These are phyloP conservation scores for Naganishia vishniacii DNA, from an alignment of 768 basidiomycete genomes.

Conservation along the genomic window DNA sequence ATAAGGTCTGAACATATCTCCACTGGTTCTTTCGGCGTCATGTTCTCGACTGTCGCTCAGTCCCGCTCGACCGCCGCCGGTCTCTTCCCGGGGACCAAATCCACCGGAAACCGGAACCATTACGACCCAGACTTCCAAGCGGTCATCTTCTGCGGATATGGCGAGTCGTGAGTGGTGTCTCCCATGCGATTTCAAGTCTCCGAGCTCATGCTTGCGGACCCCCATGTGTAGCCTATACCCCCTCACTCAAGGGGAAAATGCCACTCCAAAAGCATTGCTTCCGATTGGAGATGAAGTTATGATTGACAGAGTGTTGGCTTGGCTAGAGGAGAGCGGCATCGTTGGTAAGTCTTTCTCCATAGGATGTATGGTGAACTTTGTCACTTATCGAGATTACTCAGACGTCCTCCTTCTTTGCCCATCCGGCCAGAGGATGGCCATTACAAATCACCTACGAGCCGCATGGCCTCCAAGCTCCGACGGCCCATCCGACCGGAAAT, in stretches of 20 bases:
- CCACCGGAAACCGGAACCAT: constrained; percentile 11
- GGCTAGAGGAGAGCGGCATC: constrained; percentile 82
- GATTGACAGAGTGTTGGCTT: constrained; percentile 72
- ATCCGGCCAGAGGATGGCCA: constrained; percentile 57
- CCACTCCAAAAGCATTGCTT: constrained; percentile 70
- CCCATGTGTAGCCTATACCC: constrained; percentile 40
- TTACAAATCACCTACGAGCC: constrained; percentile 63
- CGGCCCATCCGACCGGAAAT: constrained; percentile 1
- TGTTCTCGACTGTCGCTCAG: neutral
- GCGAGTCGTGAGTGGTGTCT: constrained; percentile 64
- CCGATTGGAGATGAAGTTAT: constrained; percentile 83
- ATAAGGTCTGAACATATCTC: too few species aligned
- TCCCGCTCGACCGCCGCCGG: neutral
- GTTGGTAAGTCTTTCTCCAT: constrained; percentile 62
- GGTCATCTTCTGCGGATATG: constrained; percentile 82
- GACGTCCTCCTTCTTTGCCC: constrained; percentile 86
- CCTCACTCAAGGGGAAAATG: constrained; percentile 59
- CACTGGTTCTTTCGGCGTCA: neutral
- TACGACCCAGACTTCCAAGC: constrained; percentile 66
- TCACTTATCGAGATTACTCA: too few species aligned
- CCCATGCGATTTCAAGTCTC: neutral
- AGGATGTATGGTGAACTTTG: too few species aligned
- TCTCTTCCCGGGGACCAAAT: neutral
- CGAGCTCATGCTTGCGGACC: constrained; percentile 34
- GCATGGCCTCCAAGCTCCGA: constrained; percentile 55